Percentiles rank a stretch among this genome's conserved stretches.
phyloP scores from a whole-genome alignment of 2,329 filamentous ascomycete species.

The Tricladium varicosporioides region DNA sequence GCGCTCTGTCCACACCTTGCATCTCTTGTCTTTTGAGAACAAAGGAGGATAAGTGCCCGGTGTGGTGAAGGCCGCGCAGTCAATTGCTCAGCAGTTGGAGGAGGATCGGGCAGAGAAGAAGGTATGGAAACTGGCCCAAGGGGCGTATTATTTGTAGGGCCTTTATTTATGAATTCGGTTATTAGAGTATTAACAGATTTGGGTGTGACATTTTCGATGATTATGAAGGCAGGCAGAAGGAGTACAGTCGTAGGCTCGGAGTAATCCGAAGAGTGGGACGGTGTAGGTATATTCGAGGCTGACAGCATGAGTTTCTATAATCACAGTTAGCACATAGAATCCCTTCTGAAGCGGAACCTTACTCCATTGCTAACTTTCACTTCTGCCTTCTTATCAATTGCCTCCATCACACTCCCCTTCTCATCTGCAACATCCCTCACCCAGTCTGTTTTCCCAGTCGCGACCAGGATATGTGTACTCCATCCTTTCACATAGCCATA shows the following conservation, averaged over 20 bases:
- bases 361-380: slow-evolving; percentile 67
- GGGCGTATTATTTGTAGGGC: slow-evolving; percentile 68
- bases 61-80: slow-evolving; percentile 72
- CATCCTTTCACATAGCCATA: slow-evolving; percentile 86
- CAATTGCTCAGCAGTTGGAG: slow-evolving; percentile 40
- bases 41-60: slow-evolving; percentile 84
- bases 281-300: slow-evolving; percentile 85
- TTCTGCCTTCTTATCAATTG: slow-evolving; percentile 54
- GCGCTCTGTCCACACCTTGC: slow-evolving; percentile 93
- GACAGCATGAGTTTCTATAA: slow-evolving; percentile 82
- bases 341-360: slow-evolving; percentile 34
- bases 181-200: slow-evolving; percentile 70
- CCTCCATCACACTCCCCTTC: slow-evolving; percentile 80
- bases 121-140: slow-evolving; percentile 60
- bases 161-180: slow-evolving; percentile 63
- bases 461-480: slow-evolving; percentile 86
- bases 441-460: slow-evolving; percentile 97
- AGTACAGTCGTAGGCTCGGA: slow-evolving; percentile 73
- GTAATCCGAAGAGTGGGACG: slow-evolving; percentile 62
- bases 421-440: slow-evolving; percentile 85
- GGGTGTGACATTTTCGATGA: slow-evolving; percentile 82
- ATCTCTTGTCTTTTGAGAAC: slow-evolving; percentile 91
- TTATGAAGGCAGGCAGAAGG: slow-evolving; percentile 79
- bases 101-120: slow-evolving; percentile 31
- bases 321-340: slow-evolving; percentile 4